Evolutionary conservation across 352 stramenopile species (phyloP), one percentile per base, ranked within the genome.

Genomic region (Pythium utonaiense): DNA sequence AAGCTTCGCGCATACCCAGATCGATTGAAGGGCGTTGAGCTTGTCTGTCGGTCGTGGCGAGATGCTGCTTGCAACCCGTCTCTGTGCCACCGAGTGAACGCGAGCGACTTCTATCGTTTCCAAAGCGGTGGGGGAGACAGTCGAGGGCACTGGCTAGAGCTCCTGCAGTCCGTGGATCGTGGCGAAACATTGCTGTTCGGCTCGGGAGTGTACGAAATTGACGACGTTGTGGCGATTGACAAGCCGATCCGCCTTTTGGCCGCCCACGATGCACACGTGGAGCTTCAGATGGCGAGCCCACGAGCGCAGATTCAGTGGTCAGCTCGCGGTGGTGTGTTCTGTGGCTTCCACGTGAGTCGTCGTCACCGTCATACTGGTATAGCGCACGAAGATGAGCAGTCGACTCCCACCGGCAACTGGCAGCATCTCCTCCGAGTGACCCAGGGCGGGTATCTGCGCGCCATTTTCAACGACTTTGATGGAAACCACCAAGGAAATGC

Each of bases 1-100:
- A 97, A 90, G 57, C 66, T 98, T 3, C 31, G 73, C 4, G 75
- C 89, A n/a, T 78, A 68, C 49, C 81, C 82, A 4, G 80, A 86
- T 53, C 80, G 81, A 1, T 41, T 87, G 6, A 41, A 59, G 42
- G 52, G 48, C 7, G 70, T 61, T 3, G 62, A 82, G 34, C 64
- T 83, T 21, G 84, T 91, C 6, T 91, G 80, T 38, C 71, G 66
- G 12, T 70, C 57, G 6, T 93, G 84, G 84, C 65, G 73, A 6
- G 47, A 70, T 17, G 77, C 69, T 6, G 75, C 73, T 9, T 64
- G 68, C 3, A 67, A 88, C 25, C 62, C 63, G 5, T 75, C 69
- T 14, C 57, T 91, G 19, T 84, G 75, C 49, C 40, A 73, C 0
- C 82, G 81, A 9, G 42, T 93, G 8, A 83, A 65, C 27, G 73